These are phyloP conservation scores for Monoraphidium neglectum DNA, from an alignment of 139 green algal species.

Conservation along the genomic window DNA sequence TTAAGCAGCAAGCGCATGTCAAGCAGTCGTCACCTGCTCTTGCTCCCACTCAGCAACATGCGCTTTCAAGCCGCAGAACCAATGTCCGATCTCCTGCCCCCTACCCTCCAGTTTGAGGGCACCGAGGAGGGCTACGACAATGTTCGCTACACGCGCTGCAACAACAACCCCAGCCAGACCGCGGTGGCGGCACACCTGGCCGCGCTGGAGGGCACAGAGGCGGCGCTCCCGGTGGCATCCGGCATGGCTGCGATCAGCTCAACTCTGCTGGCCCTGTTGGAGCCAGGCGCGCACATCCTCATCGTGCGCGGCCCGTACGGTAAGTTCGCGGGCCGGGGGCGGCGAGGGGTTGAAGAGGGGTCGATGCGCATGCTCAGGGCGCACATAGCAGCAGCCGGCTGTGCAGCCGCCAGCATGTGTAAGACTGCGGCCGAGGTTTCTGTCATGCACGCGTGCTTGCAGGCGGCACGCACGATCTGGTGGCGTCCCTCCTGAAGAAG, in stretches of 20 bases:
- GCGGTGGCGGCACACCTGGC: conserved; percentile 34
- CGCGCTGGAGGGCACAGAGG: conserved; percentile 37
- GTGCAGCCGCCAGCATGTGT: no score
- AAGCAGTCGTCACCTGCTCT: not conserved
- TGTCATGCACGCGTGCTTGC: no score
- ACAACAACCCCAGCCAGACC: conserved; percentile 36
- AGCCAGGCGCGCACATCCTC: conserved; percentile 49
- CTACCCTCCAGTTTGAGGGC: not conserved
- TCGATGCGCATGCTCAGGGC: no score
- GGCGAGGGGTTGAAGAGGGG: no score
- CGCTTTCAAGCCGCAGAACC: not conserved
- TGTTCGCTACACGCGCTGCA: conserved; percentile 22
- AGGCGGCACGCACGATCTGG: conserved; percentile 90
- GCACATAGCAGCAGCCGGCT: no score
- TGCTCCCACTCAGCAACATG: not conserved
- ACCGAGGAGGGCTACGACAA: conserved; percentile 9
- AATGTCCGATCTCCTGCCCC: not conserved
- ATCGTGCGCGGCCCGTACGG: conserved; percentile 23
- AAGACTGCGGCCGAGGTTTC: no score
- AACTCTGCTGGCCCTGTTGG: conserved; percentile 36
- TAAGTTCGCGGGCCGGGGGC: no score
- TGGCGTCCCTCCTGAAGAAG: conserved; percentile 88
- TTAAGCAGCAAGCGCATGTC: not conserved
- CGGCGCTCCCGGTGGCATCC: conserved; percentile 32
- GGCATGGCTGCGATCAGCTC: conserved; percentile 53